Percentiles rank a stretch among this genome's conserved stretches.
Conservation (phyloP, 2,329 filamentous ascomycete species). For the Stagonosporopsis rhizophila region DNA sequence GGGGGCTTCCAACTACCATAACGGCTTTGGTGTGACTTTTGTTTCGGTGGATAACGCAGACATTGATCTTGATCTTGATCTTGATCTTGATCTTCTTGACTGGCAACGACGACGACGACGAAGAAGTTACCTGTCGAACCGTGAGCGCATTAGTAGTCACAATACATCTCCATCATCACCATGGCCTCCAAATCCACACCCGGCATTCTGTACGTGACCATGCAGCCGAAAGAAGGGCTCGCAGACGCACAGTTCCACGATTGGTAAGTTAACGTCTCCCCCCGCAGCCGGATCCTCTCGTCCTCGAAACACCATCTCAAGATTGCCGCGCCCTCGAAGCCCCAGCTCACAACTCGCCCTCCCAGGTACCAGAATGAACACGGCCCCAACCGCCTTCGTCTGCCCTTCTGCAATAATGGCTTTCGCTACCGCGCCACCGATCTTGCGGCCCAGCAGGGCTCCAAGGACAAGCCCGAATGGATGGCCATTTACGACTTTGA, state of each 20-base stretch:
- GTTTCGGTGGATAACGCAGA: too few relatives aligned
- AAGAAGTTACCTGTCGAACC: background rate
- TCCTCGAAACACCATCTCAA: slow-evolving; percentile 24
- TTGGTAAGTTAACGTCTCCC: slow-evolving; percentile 43
- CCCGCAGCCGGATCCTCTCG: slow-evolving; percentile 28
- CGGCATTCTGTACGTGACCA: slow-evolving; percentile 84
- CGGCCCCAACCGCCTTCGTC: slow-evolving; percentile 78
- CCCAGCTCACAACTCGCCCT: background rate
- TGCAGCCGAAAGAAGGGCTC: slow-evolving; percentile 75
- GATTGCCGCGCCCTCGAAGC: slow-evolving; percentile 39
- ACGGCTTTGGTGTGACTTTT: too few relatives aligned
- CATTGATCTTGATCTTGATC: background rate
- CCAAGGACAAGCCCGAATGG: slow-evolving; percentile 67
- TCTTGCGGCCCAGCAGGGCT: slow-evolving; percentile 41
- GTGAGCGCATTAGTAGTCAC: too few relatives aligned
- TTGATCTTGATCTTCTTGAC: too few relatives aligned
- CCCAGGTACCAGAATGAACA: slow-evolving; percentile 84
- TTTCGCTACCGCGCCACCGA: slow-evolving; percentile 79
- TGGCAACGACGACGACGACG: background rate
- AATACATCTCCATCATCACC: slow-evolving; percentile 3
- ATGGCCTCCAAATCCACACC: slow-evolving; percentile 57
- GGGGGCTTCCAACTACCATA: background rate
- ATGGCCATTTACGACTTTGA: slow-evolving; percentile 84
- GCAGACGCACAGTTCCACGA: slow-evolving; percentile 78
- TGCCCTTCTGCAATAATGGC: slow-evolving; percentile 77